Evolutionary conservation across 2,329 filamentous ascomycete genomes (phyloP), one percentile per base, ranked within the genome.

Genomic region (Pestalotiopsis sp.): DNA sequence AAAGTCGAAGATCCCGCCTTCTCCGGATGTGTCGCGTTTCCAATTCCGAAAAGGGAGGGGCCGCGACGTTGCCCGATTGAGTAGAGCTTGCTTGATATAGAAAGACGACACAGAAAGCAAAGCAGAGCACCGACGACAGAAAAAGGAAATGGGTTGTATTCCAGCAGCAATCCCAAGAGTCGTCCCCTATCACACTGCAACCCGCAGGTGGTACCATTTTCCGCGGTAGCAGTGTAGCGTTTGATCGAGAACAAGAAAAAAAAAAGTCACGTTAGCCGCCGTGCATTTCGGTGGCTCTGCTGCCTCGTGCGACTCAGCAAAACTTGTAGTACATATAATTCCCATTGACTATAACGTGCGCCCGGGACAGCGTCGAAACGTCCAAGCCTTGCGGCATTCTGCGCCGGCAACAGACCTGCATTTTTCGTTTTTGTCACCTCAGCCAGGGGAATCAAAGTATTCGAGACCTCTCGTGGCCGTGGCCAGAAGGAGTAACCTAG

Each of bases 31-130:
- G 63, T 58, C 45, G 63, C 25, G 31, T 56, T 36, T 36, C 13
- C 41, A 17, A 14, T 66, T 56, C 49, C 63, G 49, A 38, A 23
- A 36, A n/a, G 45, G 45, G 45, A 52, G 17, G 45, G 20, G n/a
- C 45, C 45, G 45, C 45, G 45, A 52, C 45, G 45, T 52, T 36
- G 13, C 63, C 31, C 20, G 38, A 58, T 66, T n/a, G 45, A 25
- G 63, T 57, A 66, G 41, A 49, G 41, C 49, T 66, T 66, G 63
- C 63, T 66, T 63, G 60, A 63, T 31, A 63, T 31, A 31, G 31
- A 31, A 1, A 31, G 31, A 31, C 31, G 31, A 31, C 31, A 36
- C 31, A 31, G 13, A 20, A n/a, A 11, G 41, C 41, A 49, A n/a
- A 49, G n/a, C n/a, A n/a, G n/a, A 49, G 41, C n/a, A n/a, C 13